These are phyloP conservation scores for Auricularia sp. DNA, from an alignment of 768 basidiomycete genomes.

Conservation along the genomic window DNA sequence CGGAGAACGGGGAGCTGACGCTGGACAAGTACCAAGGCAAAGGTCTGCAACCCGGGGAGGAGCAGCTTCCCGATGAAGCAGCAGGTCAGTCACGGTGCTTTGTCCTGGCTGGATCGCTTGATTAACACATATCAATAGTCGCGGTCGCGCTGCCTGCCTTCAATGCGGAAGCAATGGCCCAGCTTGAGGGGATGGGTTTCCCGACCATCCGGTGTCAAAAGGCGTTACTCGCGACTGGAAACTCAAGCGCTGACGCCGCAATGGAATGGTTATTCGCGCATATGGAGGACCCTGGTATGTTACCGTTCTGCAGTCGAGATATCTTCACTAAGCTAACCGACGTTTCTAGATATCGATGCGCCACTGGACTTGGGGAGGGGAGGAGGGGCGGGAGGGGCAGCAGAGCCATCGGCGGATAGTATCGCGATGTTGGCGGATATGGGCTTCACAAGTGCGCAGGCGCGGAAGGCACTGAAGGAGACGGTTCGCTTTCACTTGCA, in stretches of 20 bases:
- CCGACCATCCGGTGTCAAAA: constrained; percentile 77
- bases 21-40: constrained; percentile 58
- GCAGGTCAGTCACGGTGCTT: constrained; percentile 10
- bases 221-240: constrained; percentile 81
- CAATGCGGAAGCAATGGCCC: constrained; percentile 60
- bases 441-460: constrained; percentile 83
- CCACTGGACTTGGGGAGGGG: constrained; percentile 38
- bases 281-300: constrained; percentile 84
- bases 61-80: constrained; percentile 50
- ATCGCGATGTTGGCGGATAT: constrained; percentile 73
- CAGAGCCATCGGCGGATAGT: constrained; percentile 59
- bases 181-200: constrained; percentile 88
- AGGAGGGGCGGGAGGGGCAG: constrained; percentile 15
- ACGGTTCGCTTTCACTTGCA: constrained; percentile 45
- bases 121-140: constrained; percentile 6
- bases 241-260: constrained; percentile 61
- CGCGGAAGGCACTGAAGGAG: constrained; percentile 75
- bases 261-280: constrained; percentile 96
- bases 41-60: constrained; percentile 63
- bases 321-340: not conserved
- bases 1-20: constrained; percentile 42
- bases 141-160: constrained; percentile 47
- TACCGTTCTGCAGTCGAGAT: not conserved
- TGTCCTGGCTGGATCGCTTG: not conserved
- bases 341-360: constrained; percentile 65